phyloP scores from a whole-genome alignment of 305 asterid genomes.

The Fraxinus ornus region DNA sequence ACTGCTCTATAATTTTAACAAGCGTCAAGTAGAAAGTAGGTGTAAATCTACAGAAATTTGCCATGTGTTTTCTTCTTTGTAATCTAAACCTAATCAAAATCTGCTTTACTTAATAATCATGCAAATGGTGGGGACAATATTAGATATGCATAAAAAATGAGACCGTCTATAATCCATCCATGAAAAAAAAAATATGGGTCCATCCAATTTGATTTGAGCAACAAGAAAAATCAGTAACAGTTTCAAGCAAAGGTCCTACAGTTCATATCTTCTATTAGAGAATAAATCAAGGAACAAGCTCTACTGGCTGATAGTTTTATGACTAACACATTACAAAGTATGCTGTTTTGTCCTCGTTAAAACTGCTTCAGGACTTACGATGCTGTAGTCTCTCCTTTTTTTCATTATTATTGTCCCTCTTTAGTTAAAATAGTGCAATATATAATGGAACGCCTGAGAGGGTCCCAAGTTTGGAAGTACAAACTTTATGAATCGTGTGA shows the following conservation, averaged over 20 bases:
- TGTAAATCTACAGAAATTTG: not conserved
- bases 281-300: constrained; percentile 12
- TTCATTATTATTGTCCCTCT: constrained; percentile 13
- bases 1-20: constrained; percentile 11
- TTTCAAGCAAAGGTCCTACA: constrained; percentile 11
- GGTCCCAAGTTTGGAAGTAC: constrained; percentile 4
- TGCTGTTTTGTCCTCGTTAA: constrained; percentile 19
- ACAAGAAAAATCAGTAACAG: constrained; percentile 18
- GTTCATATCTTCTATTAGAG: not conserved
- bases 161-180: constrained; percentile 23
- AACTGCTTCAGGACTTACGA: constrained; percentile 19
- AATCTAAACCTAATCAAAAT: constrained; percentile 22
- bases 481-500: constrained; percentile 4
- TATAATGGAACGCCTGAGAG: not conserved
- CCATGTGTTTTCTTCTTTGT: constrained; percentile 13
- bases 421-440: constrained; percentile 9
- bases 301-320: constrained; percentile 2
- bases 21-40: constrained; percentile 3
- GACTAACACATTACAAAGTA: constrained; percentile 21
- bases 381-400: constrained; percentile 10
- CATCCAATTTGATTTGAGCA: constrained; percentile 20
- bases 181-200: constrained; percentile 23
- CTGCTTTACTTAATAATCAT: constrained; percentile 17
- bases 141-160: constrained; percentile 19
- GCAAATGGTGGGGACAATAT: constrained; percentile 29